Evolutionary conservation across 2,329 filamentous ascomycete species (phyloP), one percentile per base, ranked within the genome.

Genomic region (Cytospora piceae): DNA sequence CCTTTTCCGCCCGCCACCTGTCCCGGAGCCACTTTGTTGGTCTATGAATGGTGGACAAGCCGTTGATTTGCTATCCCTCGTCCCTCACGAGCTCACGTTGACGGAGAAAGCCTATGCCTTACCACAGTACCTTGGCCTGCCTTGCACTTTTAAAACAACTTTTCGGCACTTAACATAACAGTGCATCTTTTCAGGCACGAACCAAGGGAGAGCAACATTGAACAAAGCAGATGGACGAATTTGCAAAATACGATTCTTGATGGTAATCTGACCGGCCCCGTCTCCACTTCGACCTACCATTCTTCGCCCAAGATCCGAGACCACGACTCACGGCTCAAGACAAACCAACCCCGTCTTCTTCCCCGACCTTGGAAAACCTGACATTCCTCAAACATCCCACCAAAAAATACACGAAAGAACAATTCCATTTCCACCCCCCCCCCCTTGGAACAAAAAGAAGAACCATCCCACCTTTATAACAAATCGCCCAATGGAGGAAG

Each of bases 241-340:
- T 58, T 64, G 62, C 52, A 56, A 54, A 53, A 49, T 29, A 56
- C 63, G 46, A 61, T 62, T 61, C 59, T 62, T 67, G 57, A 55
- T 63, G 55, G 58, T 67, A 60, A 55, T 63, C 58, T 61, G 42
- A 65, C 56, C 63, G 51, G 54, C 49, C 32, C 34, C 37, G 63
- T 64, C 39, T 66, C 66, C 66, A 67, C 66, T 67, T 37, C 63
- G 55, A 66, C 66, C 63, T 60, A 31, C 58, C 59, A 63, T 51
- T 62, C 31, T 55, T 66, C 64, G 66, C 66, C 63, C 60, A 65
- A 66, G 59, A 62, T 55, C 66, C 66, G 66, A 66, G 66, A 55
- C 66, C 66, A 66, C 66, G 66, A 67, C 66, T 67, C 66, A 67
- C 61, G 66, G 60, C 66, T 65, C 62, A 64, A 57, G 37, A 58